Base-by-base conservation (phyloP, 2,329 filamentous ascomycete species). In the Penicillium verrucosum region DNA sequence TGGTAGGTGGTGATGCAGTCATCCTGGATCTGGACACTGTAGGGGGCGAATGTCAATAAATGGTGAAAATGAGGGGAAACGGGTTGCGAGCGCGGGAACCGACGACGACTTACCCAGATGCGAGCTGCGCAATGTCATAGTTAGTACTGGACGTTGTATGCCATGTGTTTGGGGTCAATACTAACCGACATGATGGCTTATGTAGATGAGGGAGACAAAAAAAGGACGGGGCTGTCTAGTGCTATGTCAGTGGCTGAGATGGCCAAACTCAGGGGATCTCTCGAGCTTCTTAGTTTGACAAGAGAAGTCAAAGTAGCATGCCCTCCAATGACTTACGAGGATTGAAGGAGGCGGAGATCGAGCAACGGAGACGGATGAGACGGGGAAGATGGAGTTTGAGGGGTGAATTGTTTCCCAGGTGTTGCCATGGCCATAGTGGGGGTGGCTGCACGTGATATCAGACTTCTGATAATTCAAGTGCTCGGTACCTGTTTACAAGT, bases 1-100 rank as follows among this genome's bases (percentile, higher is more conserved):
- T 80, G 78, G 76, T 77, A 80, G 56, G 68, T 65, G 45, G 64
- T 70, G 60, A 79, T 69, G 72, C 78, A 80, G 36, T 80, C 77
- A 67, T 78, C 76, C 53, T 74, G 65, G 59, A 81, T 73, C 45
- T 73, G 68, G 53, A 80, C 77, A 69, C 78, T 81, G 63, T 49
- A 52, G 34, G 51, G 43, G 48, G 54, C 41, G 54, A 25, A 51
- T 49, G 62, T 70, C 60, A 71, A 66, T 60, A 60, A 51, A 18
- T 38, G 36, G 49, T 40, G 41, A 51, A 38, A 52, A 25, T 38
- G 53, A 45, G 53, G 45, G 52, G 51, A 46, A 51, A 56, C 25
- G 29, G 29, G n/a, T 34, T 30, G 40, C 23, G 45, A 42, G 47
- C 47, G 57, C 40, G 52, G 51, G 27, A 32, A 43, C 44, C 14